phyloP scores from a whole-genome alignment of 306 rosid species.

The Cicer pinnatifidum region DNA sequence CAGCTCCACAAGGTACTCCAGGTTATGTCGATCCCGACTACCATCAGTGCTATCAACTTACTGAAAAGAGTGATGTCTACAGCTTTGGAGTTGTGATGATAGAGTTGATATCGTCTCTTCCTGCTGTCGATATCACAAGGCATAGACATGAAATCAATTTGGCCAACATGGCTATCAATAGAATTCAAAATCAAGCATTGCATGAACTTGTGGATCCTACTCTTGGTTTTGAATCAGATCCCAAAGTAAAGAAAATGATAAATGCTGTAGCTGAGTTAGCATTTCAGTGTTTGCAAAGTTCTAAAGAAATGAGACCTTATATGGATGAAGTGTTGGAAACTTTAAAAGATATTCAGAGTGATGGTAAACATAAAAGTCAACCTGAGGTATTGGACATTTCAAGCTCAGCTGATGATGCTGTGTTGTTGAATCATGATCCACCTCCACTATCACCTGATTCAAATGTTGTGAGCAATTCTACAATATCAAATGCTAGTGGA shows the following conservation, averaged over 20 bases:
- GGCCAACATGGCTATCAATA: conserved; percentile 76
- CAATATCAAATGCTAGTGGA: conserved; percentile 61
- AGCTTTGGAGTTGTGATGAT: conserved; percentile 88
- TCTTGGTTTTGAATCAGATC: conserved; percentile 70
- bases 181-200: conserved; percentile 63
- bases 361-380: conserved; percentile 44
- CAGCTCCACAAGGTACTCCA: conserved; percentile 94
- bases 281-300: conserved; percentile 71
- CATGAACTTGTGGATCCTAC: conserved; percentile 69
- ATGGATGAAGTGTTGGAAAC: conserved; percentile 64
- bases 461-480: conserved; percentile 47
- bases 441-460: conserved; percentile 64
- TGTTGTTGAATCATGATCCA: conserved; percentile 53
- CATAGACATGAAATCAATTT: conserved; percentile 82
- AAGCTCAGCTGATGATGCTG: conserved; percentile 52
- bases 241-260: conserved; percentile 58
- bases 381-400: conserved; percentile 59
- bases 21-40: conserved; percentile 95
- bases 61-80: conserved; percentile 77
- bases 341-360: conserved; percentile 57
- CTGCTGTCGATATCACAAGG: conserved; percentile 86
- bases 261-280: conserved; percentile 80
- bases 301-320: conserved; percentile 70
- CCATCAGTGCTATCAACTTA: conserved; percentile 76
- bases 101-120: conserved; percentile 81